These are phyloP conservation scores for Neltuma alba DNA, from an alignment of 306 rosid species.

Conservation along the genomic window DNA sequence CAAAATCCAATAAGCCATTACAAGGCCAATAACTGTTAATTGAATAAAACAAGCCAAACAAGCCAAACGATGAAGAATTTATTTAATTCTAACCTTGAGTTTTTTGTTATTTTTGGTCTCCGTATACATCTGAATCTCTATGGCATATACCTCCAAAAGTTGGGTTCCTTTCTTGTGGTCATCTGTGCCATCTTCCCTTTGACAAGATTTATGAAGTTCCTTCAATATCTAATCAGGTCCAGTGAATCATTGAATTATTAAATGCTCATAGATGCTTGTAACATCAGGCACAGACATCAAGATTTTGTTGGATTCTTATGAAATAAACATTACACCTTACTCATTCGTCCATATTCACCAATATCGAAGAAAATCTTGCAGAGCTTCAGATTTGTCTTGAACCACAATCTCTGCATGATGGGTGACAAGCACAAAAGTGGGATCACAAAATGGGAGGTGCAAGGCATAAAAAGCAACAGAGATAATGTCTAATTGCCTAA, in stretches of 20 bases:
- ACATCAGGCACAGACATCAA: slow-evolving; percentile 9
- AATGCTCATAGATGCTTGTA: slow-evolving; percentile 19
- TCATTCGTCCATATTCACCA: slow-evolving; percentile 99
- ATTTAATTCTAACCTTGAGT: slow-evolving; percentile 75
- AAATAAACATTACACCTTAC: slow-evolving; percentile 58
- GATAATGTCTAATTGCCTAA: slow-evolving; percentile 34
- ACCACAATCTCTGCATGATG: slow-evolving; percentile 86
- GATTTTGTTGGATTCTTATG: not conserved
- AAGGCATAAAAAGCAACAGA: slow-evolving; percentile 3
- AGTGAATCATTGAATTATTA: slow-evolving; percentile 32
- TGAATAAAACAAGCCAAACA: slow-evolving; percentile 11
- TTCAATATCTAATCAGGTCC: slow-evolving; percentile 70
- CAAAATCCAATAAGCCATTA: not conserved
- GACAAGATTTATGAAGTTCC: slow-evolving; percentile 93
- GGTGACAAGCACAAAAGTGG: slow-evolving; percentile 7
- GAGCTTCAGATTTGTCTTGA: slow-evolving; percentile 96
- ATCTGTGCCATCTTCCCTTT: slow-evolving; percentile 95
- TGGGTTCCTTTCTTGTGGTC: slow-evolving; percentile 99
- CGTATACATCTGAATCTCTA: slow-evolving; percentile 97
- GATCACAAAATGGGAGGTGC: slow-evolving; percentile 23
- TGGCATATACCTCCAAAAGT: slow-evolving; percentile 93
- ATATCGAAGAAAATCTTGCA: slow-evolving; percentile 98
- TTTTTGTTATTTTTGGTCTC: slow-evolving; percentile 98
- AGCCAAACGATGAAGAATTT: slow-evolving; percentile 13
- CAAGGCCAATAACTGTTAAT: slow-evolving; percentile 5